phyloP scores from a whole-genome alignment of 208 protist genomes.

The Acanthamoeba healyi region DNA sequence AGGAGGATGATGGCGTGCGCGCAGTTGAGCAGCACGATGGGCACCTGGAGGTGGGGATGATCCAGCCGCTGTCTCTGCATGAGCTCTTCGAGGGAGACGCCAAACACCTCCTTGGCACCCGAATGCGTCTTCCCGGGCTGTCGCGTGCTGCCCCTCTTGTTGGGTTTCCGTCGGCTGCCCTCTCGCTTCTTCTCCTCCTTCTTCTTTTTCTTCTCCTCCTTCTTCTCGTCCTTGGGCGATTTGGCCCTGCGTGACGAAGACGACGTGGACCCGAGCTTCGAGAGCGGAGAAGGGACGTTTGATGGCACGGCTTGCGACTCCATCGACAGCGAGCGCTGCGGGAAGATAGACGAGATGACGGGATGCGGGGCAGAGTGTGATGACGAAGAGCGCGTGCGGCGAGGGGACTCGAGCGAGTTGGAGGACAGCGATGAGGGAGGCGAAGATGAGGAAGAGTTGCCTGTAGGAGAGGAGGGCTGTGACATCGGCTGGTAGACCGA shows the following conservation, averaged over 20 bases:
- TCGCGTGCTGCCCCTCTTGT: background rate
- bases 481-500: background rate
- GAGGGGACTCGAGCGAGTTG: constrained; percentile 1
- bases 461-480: background rate
- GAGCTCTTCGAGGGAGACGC: constrained; percentile 38
- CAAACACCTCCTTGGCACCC: constrained; percentile 17
- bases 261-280: background rate
- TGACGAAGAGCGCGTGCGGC: constrained; percentile 12
- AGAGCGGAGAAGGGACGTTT: background rate
- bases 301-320: background rate
- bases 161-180: background rate
- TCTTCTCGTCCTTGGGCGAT: background rate
- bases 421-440: background rate
- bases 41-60: constrained; percentile 55
- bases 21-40: constrained; percentile 57
- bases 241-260: constrained; percentile 22
- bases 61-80: constrained; percentile 30
- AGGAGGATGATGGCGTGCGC: constrained; percentile 50
- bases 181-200: constrained; percentile 42
- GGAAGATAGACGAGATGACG: background rate
- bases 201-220: constrained; percentile 41
- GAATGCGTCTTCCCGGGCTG: background rate
- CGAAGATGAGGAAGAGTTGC: background rate
- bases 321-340: constrained; percentile 6
- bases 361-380: background rate